phyloP scores from a whole-genome alignment of 495 filamentous ascomycete genomes.

The Platismatia glauca region DNA sequence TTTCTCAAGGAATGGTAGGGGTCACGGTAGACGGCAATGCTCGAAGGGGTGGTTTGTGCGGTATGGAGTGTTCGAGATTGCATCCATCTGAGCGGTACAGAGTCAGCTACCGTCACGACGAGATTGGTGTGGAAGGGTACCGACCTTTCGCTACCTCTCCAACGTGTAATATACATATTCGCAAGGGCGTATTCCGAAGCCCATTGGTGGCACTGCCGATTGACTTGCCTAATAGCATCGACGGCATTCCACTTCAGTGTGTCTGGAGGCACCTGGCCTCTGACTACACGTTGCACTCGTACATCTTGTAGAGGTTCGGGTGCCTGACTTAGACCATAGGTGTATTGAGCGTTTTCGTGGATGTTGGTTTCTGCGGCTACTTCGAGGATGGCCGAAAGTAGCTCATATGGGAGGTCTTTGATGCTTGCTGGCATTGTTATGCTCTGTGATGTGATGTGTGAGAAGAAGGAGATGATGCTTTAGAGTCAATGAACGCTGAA shows the following conservation, averaged over 20 bases:
- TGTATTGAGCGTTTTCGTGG: constrained; percentile 34
- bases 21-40: constrained; percentile 42
- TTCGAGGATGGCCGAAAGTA: constrained; percentile 42
- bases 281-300: constrained; percentile 38
- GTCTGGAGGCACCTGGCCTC: constrained; percentile 40
- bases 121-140: not conserved
- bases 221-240: constrained; percentile 37
- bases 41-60: constrained; percentile 30
- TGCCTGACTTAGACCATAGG: constrained; percentile 43
- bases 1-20: constrained; percentile 40
- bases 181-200: constrained; percentile 39
- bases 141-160: constrained; percentile 43
- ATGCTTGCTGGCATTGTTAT: constrained; percentile 26
- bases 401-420: constrained; percentile 42
- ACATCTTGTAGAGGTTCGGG: constrained; percentile 35
- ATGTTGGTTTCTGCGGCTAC: constrained; percentile 38
- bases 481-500: not conserved
- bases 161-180: constrained; percentile 40
- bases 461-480: not conserved
- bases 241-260: constrained; percentile 41
- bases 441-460: not conserved
- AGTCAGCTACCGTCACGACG: constrained; percentile 4
- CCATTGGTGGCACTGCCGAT: constrained; percentile 45
- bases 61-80: constrained; percentile 30
- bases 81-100: constrained; percentile 25